A percentile compares a stretch with the other conserved stretches of the same genome.
Evolutionary conservation across 352 stramenopile species (phyloP).

Genomic region (Globisporangium irregulare): DNA sequence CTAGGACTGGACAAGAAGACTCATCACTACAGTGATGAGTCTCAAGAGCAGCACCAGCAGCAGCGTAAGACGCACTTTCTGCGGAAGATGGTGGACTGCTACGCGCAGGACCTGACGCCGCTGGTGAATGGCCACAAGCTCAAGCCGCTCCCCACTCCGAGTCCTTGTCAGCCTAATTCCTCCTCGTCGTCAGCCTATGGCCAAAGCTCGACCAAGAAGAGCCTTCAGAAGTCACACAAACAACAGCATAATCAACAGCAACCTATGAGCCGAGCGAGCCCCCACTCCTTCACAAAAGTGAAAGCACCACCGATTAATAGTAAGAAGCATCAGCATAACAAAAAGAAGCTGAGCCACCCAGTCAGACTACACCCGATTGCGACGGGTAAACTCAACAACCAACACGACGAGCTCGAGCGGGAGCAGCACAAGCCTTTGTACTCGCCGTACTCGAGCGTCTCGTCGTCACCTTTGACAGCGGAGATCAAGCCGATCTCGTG

Average conservation of each 20-base stretch:
- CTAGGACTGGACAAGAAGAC: conserved; percentile 3
- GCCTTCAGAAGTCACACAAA: conserved; percentile 1
- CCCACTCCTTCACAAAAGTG: neutral
- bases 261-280: neutral
- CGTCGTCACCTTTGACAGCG: conserved; percentile 37
- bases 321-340: conserved; percentile 16
- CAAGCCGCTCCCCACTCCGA: conserved; percentile 36
- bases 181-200: neutral
- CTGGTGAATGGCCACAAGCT: conserved; percentile 50
- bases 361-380: conserved; percentile 27
- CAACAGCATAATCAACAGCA: conserved; percentile 8
- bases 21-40: neutral
- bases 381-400: conserved; percentile 22
- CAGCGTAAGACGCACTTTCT: conserved; percentile 23
- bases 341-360: conserved; percentile 9
- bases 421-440: neutral
- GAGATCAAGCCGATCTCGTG: conserved; percentile 64
- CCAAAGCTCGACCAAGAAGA: neutral
- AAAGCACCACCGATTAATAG: neutral
- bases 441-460: conserved; percentile 5
- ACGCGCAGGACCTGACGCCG: conserved; percentile 62
- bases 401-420: conserved; percentile 25
- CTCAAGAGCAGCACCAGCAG: conserved; percentile 22
- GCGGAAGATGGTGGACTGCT: conserved; percentile 41
- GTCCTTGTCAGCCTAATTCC: neutral